Percentiles rank a stretch among this genome's conserved stretches.
Evolutionary conservation across 1,139 yeast species (phyloP).

Genomic region (Suhomyces yuchorum): DNA sequence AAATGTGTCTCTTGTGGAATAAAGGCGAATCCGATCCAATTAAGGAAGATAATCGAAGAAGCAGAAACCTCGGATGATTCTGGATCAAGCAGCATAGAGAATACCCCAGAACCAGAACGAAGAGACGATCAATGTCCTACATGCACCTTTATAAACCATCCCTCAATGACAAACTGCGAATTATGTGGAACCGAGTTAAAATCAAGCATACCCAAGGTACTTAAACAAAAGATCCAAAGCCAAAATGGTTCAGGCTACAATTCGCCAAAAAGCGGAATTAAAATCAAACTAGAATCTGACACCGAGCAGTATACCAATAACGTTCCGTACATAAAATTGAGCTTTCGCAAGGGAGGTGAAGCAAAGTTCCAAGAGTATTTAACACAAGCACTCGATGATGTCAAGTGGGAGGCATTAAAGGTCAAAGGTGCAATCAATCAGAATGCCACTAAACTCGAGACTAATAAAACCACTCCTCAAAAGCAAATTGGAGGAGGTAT

Average conservation of each 20-base stretch:
- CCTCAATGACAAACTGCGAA: slow-evolving; percentile 76
- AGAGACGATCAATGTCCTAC: slow-evolving; percentile 64
- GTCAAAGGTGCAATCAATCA: slow-evolving; percentile 43
- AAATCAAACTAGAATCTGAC: slow-evolving; percentile 30
- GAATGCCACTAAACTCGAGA: slow-evolving; percentile 34
- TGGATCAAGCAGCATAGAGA: slow-evolving; percentile 6
- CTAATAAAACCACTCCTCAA: slow-evolving; percentile 10
- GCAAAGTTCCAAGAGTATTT: slow-evolving; percentile 46
- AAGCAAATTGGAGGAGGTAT: slow-evolving; percentile 50
- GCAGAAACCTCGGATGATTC: slow-evolving; percentile 1
- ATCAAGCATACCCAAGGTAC: slow-evolving; percentile 21
- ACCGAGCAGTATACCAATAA: slow-evolving; percentile 37
- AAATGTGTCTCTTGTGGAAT: slow-evolving; percentile 82
- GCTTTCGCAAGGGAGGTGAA: slow-evolving; percentile 66
- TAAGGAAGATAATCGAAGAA: slow-evolving; percentile 3
- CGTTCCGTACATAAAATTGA: slow-evolving; percentile 51
- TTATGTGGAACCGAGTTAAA: slow-evolving; percentile 73
- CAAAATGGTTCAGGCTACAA: slow-evolving; percentile 4
- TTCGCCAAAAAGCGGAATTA: slow-evolving; percentile 16
- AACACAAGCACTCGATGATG: slow-evolving; percentile 43
- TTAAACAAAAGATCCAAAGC: slow-evolving; percentile 11
- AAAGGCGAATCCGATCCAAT: slow-evolving; percentile 14
- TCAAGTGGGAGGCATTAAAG: slow-evolving; percentile 47
- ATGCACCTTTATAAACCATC: slow-evolving; percentile 88
- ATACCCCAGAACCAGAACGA: slow-evolving; percentile 8